Conservation (phyloP, 306 rosid species). For the Cotoneaster glaucophyllus region DNA sequence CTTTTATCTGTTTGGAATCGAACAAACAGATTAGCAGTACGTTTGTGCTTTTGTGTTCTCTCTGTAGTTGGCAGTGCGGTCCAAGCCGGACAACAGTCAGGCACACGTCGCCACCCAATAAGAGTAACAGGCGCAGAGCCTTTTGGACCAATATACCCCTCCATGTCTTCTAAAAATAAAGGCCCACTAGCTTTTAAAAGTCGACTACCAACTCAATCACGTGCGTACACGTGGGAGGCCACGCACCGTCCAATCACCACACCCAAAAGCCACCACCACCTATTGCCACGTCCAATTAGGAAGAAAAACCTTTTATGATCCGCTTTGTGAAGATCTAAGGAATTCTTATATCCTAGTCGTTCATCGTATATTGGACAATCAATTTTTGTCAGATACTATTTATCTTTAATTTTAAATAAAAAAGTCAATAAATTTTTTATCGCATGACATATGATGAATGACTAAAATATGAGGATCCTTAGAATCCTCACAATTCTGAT, state of each 20-base stretch:
- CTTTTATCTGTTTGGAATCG: background rate
- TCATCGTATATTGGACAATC: no score
- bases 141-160: background rate
- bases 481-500: fast-evolving
- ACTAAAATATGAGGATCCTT: fast-evolving
- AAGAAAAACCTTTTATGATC: no score
- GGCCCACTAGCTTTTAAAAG: background rate
- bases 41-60: background rate
- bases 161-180: background rate
- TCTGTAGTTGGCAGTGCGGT: background rate
- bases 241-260: background rate
- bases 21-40: no score
- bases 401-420: no score
- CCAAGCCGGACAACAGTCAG: background rate
- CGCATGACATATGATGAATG: fast-evolving
- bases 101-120: background rate
- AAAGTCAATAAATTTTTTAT: background rate
- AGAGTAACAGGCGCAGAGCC: background rate
- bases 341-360: fast-evolving
- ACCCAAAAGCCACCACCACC: background rate
- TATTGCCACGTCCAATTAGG: background rate
- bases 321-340: fast-evolving
- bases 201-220: background rate
- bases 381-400: fast-evolving
- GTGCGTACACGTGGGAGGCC: background rate